Evolutionary conservation across 805 yeast species (phyloP).

Genomic region (Helenozyma baotianmanensis): DNA sequence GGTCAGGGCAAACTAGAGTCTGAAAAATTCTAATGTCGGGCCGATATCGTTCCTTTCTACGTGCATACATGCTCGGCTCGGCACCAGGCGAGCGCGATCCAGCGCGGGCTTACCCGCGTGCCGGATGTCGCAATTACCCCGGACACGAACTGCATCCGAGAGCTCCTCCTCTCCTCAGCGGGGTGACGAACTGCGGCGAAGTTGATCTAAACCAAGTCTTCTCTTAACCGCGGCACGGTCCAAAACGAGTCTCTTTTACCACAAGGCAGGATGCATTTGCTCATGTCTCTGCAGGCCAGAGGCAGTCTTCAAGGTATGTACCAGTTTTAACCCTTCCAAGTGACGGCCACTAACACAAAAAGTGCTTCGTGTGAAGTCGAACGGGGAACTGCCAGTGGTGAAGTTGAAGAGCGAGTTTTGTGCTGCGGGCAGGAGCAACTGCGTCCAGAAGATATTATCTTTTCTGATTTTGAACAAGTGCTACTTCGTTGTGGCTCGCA

Average conservation of each 20-base stretch:
- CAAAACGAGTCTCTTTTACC: no score
- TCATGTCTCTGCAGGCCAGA: constrained; percentile 5
- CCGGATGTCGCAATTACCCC: no score
- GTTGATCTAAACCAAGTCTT: no score
- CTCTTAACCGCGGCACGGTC: no score
- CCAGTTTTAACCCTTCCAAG: neutral
- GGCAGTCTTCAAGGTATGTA: constrained; percentile 17
- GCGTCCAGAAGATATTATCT: constrained; percentile 19
- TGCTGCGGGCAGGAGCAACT: constrained; percentile 11
- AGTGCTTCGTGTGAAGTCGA: constrained; percentile 16
- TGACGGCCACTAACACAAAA: constrained; percentile 16
- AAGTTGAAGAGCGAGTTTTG: constrained; percentile 16
- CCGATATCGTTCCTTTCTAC: no score
- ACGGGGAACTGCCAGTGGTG: constrained; percentile 5
- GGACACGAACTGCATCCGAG: no score
- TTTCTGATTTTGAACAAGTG: constrained; percentile 17
- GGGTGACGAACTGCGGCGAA: no score
- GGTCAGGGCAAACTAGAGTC: constrained; percentile 21
- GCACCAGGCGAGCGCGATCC: no score
- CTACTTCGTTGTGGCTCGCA: constrained; percentile 22
- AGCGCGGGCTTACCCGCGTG: no score
- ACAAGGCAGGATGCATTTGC: constrained; percentile 5
- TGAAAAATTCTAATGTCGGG: no score
- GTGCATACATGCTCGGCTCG: no score
- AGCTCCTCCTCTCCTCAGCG: no score